These are phyloP conservation scores for Fusarium mundagurra DNA, from an alignment of 2,329 filamentous ascomycete genomes.

Conservation along the genomic window DNA sequence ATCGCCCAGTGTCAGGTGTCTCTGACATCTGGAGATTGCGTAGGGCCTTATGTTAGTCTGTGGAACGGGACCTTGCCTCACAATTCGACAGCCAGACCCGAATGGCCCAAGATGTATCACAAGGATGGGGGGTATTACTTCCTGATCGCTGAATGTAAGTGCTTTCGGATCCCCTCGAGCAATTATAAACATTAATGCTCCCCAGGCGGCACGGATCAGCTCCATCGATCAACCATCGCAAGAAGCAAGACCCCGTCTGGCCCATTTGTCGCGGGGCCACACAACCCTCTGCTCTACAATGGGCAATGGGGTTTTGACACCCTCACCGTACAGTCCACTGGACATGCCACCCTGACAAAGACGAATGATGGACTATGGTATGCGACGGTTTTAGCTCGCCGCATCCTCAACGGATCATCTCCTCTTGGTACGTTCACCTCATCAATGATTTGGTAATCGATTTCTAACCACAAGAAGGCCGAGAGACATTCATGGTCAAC, in stretches of 20 bases:
- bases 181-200: neutral
- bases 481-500: neutral
- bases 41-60: neutral
- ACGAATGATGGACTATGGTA: neutral
- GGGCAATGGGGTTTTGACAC: neutral
- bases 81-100: neutral
- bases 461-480: neutral
- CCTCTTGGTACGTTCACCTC: neutral
- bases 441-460: rapidly evolving
- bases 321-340: neutral
- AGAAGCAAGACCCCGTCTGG: neutral
- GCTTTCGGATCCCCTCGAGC: rapidly evolving
- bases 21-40: neutral
- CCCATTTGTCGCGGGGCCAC: neutral
- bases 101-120: neutral
- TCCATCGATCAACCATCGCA: neutral
- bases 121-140: neutral
- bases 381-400: neutral
- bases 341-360: neutral
- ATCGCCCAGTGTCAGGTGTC: neutral
- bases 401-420: neutral
- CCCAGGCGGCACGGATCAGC: neutral
- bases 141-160: neutral
- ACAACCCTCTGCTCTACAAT: neutral
- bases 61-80: neutral